Conservation (phyloP, 2,329 filamentous ascomycete species). For the Cercospora janseana region DNA sequence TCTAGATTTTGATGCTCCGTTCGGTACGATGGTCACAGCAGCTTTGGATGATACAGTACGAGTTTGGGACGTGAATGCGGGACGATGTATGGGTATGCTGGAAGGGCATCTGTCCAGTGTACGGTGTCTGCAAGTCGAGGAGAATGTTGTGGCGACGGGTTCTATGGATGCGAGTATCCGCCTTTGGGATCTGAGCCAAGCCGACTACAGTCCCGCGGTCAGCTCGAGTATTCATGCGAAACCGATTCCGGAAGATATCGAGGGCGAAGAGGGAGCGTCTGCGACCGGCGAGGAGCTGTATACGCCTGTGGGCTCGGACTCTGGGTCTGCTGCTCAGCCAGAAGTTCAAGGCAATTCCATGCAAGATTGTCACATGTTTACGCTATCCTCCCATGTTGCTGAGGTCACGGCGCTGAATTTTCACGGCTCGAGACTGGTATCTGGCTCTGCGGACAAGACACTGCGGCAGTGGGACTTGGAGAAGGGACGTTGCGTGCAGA, state of each 20-base stretch:
- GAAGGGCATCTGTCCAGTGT: constrained; percentile 96
- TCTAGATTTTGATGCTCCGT: constrained; percentile 94
- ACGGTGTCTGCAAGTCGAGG: constrained; percentile 85
- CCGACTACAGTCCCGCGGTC: constrained; percentile 70
- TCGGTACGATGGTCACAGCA: constrained; percentile 89
- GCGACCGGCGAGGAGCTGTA: constrained; percentile 32
- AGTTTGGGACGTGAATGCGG: constrained; percentile 95
- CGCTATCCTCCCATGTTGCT: constrained; percentile 84
- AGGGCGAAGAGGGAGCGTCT: constrained; percentile 42
- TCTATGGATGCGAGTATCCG: constrained; percentile 93
- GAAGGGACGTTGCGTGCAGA: constrained; percentile 96
- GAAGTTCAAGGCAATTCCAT: constrained; percentile 72
- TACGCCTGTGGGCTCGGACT: constrained; percentile 28
- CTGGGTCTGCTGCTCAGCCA: constrained; percentile 41
- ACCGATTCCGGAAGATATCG: constrained; percentile 42
- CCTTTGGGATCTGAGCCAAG: constrained; percentile 89
- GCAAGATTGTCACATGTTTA: constrained; percentile 84
- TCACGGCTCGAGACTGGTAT: constrained; percentile 82
- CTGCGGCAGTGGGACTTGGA: constrained; percentile 96
- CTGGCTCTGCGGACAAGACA: constrained; percentile 95
- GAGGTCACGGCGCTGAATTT: constrained; percentile 95
- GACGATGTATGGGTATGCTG: constrained; percentile 83
- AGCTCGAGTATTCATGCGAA: constrained; percentile 48
- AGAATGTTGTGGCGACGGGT: constrained; percentile 91
- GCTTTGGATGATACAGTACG: constrained; percentile 89